Base-by-base conservation (phyloP, 129 eudicot species). In the Glebionis coronaria region DNA sequence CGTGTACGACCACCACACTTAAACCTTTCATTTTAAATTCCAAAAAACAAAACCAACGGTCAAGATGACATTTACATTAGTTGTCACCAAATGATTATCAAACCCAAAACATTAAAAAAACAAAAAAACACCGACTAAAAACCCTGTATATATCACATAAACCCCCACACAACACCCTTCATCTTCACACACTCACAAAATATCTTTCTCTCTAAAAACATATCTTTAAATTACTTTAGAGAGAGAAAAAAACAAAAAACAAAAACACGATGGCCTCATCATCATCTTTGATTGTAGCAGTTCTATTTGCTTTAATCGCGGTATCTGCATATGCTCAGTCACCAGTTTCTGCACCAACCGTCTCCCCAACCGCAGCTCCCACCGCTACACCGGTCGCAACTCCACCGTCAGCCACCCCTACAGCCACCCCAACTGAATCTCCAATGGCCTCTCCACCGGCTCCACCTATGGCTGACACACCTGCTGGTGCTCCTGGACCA, bases 271-370 rank as follows among this genome's bases (percentile, higher is more conserved):
- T 86, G 85, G 84, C 89, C 16, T 73, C 52, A 27, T 74, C 90
- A 0, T 72, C n/a, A 13, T 14, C 73, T 25, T n/a, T 78, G 2
- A 10, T 84, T 52, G 14, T 78, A 4, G 79, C 69, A 1, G 45
- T 78, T 27, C 27, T 90, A 12, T 59, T 86, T 44, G 82, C 84
- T 15, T 10, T 83, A 29, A 62, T 81, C 0, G 88, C 78, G 18
- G 87, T 86, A 81, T 84, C 90, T 18, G 89, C 86, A 0, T 13
- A 84, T 8, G 79, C 92, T 63, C 95, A 90, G 74, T 75, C 95
- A 5, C 97, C 95, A 2, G 71, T 64, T 3, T 70, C 82, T 15
- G 63, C 90, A 2, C 95, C 95, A 18, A 70, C 70, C 25, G 74
- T 68, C 12, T 69, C 91, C 4, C 91, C 87, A 12, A 4, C 78